Evolutionary conservation across 257 asterid genomes (phyloP), one percentile per base, ranked within the genome.

Genomic region (Solanum pinnatisectum): DNA sequence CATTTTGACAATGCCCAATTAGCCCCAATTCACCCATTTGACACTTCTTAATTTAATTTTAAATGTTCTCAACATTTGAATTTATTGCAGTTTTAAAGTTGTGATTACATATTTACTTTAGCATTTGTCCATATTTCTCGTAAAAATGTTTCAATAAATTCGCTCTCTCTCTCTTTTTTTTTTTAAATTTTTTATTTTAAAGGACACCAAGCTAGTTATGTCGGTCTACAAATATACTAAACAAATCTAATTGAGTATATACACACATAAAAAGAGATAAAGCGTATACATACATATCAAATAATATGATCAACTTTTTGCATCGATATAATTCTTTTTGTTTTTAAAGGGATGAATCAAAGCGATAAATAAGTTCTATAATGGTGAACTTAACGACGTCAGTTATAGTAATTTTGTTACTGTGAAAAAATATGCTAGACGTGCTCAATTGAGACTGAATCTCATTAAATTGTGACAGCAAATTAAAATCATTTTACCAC

Each of bases 401-500:
- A 44, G 16, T 12, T 44, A 44, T 44, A 44, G 52, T 44, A 44
- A 44, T 44, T 44, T 0, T 46, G 18, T 46, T 46, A 46, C 6
- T 46, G 6, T 46, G 56, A 46, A 46, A 46, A 46, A 13, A 1
- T 46, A 46, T 46, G 56, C 6, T 46, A 46, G 56, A 46, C 6
- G 6, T 46, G 56, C 56, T 46, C 56, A 46, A 13, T 44, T 44
- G 52, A 44, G 52, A 8, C 0, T 72, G 6, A 72, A 72, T 32
- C 0, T 72, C 25, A 9, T 0, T 72, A 23, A 18, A 33, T 3
- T 1, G 12, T 18, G 3, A 30, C 5, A 20, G 0, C 13, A n/a
- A 10, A 67, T 1, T 5, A 71, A 7, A 32, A 30, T 15, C 0
- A 70, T 1, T 70, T 4, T 70, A 4, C 3, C 40, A 14, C 40